Evolutionary conservation across 306 rosid species (phyloP).

Genomic region (Vigna unguiculata): DNA sequence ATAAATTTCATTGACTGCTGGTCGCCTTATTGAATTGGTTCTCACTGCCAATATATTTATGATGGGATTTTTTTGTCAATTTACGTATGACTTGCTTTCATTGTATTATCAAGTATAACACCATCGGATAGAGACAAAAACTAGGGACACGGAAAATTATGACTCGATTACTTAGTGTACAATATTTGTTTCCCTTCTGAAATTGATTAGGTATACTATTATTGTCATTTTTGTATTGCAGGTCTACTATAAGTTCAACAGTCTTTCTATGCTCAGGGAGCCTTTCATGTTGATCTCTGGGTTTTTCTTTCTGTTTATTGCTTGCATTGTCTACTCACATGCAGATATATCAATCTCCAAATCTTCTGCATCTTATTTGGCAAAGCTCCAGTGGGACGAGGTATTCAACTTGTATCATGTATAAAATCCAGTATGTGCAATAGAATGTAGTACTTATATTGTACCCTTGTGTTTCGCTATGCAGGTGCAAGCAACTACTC

Average conservation of each 20-base stretch:
- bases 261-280: slow-evolving; percentile 88
- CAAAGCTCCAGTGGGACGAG: slow-evolving; percentile 97
- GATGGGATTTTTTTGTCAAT: not conserved
- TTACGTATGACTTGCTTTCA: slow-evolving; percentile 8
- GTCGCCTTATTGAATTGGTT: slow-evolving; percentile 32
- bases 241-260: slow-evolving; percentile 91
- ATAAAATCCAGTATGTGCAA: slow-evolving; percentile 30
- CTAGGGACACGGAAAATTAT: slow-evolving; percentile 1
- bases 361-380: slow-evolving; percentile 90
- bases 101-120: slow-evolving; percentile 18
- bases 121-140: slow-evolving; percentile 15
- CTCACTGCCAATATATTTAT: slow-evolving; percentile 5
- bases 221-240: slow-evolving; percentile 53
- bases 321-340: slow-evolving; percentile 78
- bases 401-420: slow-evolving; percentile 52
- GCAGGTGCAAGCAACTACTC: slow-evolving; percentile 84
- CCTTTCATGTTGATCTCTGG: slow-evolving; percentile 95
- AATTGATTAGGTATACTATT: slow-evolving; percentile 25
- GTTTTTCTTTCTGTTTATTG: slow-evolving; percentile 74
- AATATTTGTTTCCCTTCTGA: slow-evolving; percentile 14
- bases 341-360: slow-evolving; percentile 93
- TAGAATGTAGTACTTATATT: slow-evolving; percentile 13
- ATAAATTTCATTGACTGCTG: slow-evolving; percentile 29
- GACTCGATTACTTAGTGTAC: slow-evolving; percentile 4
- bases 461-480: slow-evolving; percentile 40